These are phyloP conservation scores for Brettanomyces custersianus DNA, from an alignment of 805 yeast genomes.

Conservation along the genomic window DNA sequence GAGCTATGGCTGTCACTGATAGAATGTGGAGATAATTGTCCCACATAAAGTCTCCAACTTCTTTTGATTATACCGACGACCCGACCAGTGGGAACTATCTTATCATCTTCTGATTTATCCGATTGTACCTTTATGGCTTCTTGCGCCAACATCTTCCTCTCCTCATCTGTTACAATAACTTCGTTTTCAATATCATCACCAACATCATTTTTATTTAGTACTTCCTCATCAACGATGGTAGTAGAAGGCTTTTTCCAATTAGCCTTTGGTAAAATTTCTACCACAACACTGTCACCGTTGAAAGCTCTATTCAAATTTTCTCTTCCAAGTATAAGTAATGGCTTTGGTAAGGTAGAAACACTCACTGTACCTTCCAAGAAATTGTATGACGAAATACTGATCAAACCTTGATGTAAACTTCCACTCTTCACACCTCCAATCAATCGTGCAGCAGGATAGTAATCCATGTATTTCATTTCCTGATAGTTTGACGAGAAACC, in stretches of 20 bases:
- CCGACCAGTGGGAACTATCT: conserved; percentile 84
- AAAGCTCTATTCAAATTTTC: conserved; percentile 84
- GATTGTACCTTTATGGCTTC: conserved; percentile 63
- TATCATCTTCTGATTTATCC: conserved; percentile 30
- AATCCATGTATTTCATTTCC: conserved; percentile 64
- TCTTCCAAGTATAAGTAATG: conserved; percentile 73
- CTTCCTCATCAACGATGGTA: conserved; percentile 68
- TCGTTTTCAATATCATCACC: conserved; percentile 45
- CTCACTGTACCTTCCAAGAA: conserved; percentile 79
- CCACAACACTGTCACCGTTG: conserved; percentile 85
- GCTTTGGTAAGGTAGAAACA: conserved; percentile 66
- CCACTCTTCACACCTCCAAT: conserved; percentile 90
- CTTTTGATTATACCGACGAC: conserved; percentile 84
- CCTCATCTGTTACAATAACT: conserved; percentile 51
- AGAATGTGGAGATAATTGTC: conserved; percentile 77
- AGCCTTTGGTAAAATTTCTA: conserved; percentile 75
- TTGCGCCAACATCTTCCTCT: conserved; percentile 62
- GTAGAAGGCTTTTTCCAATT: conserved; percentile 86
- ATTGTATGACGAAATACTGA: conserved; percentile 78
- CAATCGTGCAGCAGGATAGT: conserved; percentile 70
- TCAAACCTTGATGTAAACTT: conserved; percentile 75
- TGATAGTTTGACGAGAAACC: conserved; percentile 28
- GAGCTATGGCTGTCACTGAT: conserved; percentile 41
- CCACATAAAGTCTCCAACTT: conserved; percentile 95
- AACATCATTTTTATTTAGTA: conserved; percentile 48